phyloP scores from a whole-genome alignment of 139 green algal genomes.

The Chlamydomonas sp. region DNA sequence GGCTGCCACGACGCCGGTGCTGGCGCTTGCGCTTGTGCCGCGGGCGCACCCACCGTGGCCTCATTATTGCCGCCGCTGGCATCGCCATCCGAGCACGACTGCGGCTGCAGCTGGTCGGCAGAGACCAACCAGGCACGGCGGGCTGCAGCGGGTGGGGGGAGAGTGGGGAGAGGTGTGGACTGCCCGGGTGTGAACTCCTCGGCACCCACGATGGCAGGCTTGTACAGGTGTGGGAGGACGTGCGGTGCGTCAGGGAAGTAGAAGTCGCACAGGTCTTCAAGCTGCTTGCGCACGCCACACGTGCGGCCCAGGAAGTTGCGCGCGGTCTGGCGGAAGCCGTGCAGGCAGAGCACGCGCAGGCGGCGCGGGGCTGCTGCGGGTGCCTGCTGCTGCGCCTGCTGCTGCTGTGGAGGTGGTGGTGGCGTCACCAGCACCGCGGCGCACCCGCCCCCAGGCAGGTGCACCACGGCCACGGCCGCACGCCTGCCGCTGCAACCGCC shows the following conservation, averaged over 20 bases:
- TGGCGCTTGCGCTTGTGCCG: background rate
- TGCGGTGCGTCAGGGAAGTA: conserved; percentile 79
- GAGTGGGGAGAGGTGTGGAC: background rate
- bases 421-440: no score
- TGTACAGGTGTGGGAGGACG: conserved; percentile 46
- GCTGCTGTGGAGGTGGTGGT: no score
- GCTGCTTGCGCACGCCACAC: conserved; percentile 44
- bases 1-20: conserved; percentile 14
- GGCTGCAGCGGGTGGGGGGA: conserved; percentile 7
- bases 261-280: conserved; percentile 58
- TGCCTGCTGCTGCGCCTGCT: no score
- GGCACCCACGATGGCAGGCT: background rate
- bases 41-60: no score
- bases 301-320: conserved; percentile 48
- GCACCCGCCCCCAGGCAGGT: no score
- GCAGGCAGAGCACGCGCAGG: conserved; percentile 75
- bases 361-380: conserved; percentile 9
- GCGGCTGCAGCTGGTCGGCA: conserved; percentile 18
- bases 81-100: background rate
- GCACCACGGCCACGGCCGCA: no score
- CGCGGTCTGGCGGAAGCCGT: conserved; percentile 81
- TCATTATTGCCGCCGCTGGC: conserved; percentile 7
- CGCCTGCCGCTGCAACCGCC: no score
- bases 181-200: no score
- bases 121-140: conserved; percentile 42